Evolutionary conservation across 495 filamentous ascomycete genomes (phyloP).

Genomic region (Lasiosphaeria ovina): DNA sequence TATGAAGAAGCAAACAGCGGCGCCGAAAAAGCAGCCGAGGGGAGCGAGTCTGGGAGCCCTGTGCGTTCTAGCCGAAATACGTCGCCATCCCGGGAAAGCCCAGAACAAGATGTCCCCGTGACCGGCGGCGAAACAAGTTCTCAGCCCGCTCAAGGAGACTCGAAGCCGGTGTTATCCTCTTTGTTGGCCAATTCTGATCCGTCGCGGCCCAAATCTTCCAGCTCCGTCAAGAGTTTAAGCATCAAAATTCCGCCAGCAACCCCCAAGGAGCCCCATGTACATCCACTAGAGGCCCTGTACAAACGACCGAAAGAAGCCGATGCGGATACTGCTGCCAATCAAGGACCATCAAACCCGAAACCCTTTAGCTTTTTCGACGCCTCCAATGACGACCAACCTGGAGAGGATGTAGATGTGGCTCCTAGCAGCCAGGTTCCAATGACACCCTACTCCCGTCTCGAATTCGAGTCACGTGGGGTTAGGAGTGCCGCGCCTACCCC

Average conservation of each 20-base stretch:
- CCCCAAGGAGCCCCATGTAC: slow-evolving; percentile 53
- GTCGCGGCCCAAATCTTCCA: slow-evolving; percentile 40
- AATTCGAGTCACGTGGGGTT: slow-evolving; percentile 68
- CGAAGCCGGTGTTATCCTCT: neutral
- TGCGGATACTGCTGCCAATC: slow-evolving; percentile 21
- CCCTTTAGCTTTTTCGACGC: slow-evolving; percentile 53
- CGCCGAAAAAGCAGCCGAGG: slow-evolving; percentile 12
- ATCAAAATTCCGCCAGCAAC: slow-evolving; percentile 51
- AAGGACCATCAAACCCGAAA: slow-evolving; percentile 25
- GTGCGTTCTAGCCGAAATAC: no score
- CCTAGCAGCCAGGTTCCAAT: slow-evolving; percentile 53
- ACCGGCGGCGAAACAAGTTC: neutral
- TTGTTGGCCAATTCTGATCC: slow-evolving; percentile 24
- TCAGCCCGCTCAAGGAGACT: neutral
- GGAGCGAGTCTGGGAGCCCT: no score
- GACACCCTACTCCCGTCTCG: slow-evolving; percentile 76
- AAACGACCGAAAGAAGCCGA: slow-evolving; percentile 59
- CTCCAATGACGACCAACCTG: slow-evolving; percentile 34
- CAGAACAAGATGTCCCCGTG: slow-evolving; percentile 13
- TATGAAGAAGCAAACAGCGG: slow-evolving; percentile 11
- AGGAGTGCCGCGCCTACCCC: slow-evolving; percentile 91
- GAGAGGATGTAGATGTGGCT: slow-evolving; percentile 40
- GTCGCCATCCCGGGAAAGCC: neutral
- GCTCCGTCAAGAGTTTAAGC: slow-evolving; percentile 43
- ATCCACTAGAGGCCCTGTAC: slow-evolving; percentile 87